These are phyloP conservation scores for Cryptococcus floricola DNA, from an alignment of 1,284 basidiomycete species.

Conservation along the genomic window DNA sequence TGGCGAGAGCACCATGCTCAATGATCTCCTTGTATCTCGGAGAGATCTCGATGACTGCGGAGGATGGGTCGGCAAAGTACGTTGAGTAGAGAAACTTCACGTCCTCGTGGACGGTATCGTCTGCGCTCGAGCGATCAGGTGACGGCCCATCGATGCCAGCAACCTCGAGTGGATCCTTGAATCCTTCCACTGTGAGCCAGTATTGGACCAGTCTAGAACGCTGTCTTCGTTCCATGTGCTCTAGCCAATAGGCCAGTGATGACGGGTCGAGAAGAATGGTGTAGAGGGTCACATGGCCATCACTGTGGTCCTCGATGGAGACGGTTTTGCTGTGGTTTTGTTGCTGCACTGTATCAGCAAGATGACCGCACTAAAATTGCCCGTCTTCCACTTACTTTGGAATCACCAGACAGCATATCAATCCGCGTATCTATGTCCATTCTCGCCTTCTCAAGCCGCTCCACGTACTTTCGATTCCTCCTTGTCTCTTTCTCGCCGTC, in stretches of 20 bases:
- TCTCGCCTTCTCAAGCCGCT: conserved; percentile 81
- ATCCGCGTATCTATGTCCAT: conserved; percentile 81
- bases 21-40: conserved; percentile 18
- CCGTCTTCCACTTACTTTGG: conserved; percentile 9
- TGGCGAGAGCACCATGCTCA: conserved; percentile 13
- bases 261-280: conserved; percentile 80
- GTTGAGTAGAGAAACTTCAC: conserved; percentile 78
- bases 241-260: conserved; percentile 92
- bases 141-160: conserved; percentile 51
- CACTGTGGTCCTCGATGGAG: too few species aligned
- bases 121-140: background rate
- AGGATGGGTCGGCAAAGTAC: conserved; percentile 59
- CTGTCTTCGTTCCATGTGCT: conserved; percentile 89
- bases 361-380: background rate
- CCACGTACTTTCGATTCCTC: conserved; percentile 67
- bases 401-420: conserved; percentile 62
- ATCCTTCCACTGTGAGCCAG: conserved; percentile 94
- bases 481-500: conserved; percentile 10
- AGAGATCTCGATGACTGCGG: conserved; percentile 15
- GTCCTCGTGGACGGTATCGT: conserved; percentile 58
- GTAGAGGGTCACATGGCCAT: conserved; percentile 19
- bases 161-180: conserved; percentile 90
- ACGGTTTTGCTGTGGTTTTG: too few species aligned
- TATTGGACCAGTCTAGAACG: conserved; percentile 87
- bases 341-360: background rate